These are phyloP conservation scores for Hypoxylon sp. DNA, from an alignment of 2,329 filamentous ascomycete species.

Conservation along the genomic window DNA sequence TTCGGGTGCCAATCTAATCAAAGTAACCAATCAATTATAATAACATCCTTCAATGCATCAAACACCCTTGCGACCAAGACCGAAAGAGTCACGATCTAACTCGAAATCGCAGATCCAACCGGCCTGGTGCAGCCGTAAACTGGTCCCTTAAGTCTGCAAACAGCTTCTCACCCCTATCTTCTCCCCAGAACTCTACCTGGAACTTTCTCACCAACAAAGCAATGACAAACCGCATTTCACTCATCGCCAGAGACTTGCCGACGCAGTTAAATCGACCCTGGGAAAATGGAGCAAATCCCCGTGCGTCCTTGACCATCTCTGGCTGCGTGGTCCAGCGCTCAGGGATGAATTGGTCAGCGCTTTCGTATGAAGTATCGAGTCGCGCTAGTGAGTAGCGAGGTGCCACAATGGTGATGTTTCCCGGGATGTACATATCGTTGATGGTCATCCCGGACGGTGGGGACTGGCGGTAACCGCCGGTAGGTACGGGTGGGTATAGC, in stretches of 20 bases:
- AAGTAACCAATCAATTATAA: too few species aligned
- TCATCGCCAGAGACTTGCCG: conserved; percentile 43
- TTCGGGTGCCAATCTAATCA: too few species aligned
- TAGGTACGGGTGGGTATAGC: conserved; percentile 50
- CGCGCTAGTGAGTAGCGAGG: conserved; percentile 40
- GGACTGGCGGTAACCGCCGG: conserved; percentile 48
- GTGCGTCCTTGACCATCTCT: conserved; percentile 36
- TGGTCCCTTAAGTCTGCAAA: conserved; percentile 38
- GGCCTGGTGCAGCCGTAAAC: conserved; percentile 41
- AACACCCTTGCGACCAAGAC: background rate
- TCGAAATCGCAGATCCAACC: conserved; percentile 34
- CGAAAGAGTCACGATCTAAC: conserved; percentile 3
- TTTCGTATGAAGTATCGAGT: conserved; percentile 35
- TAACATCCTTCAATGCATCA: background rate
- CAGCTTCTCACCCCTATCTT: conserved; percentile 34
- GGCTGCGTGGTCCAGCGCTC: conserved; percentile 43
- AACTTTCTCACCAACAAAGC: conserved; percentile 40
- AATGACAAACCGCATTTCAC: conserved; percentile 42
- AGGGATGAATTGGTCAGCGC: conserved; percentile 37
- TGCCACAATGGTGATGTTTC: conserved; percentile 40
- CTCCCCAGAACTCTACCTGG: conserved; percentile 31
- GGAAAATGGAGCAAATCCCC: conserved; percentile 33
- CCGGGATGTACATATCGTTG: conserved; percentile 50
- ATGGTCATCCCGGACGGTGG: conserved; percentile 49
- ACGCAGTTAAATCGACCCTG: conserved; percentile 39